Base-by-base conservation (phyloP, 495 filamentous ascomycete genomes). In the Astrothelium subdiscretum region DNA sequence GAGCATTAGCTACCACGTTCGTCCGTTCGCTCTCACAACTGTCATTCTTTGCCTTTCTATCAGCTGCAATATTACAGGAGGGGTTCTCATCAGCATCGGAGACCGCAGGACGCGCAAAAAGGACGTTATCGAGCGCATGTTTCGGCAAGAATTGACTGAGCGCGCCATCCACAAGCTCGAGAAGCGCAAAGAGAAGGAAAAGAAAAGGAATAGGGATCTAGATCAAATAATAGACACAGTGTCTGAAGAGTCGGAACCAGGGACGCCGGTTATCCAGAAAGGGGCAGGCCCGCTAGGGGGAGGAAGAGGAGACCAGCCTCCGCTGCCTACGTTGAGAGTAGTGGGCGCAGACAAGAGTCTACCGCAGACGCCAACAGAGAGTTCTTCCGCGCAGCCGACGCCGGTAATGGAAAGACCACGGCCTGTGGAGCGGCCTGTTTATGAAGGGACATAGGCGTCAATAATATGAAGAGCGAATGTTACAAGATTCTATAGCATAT, bases 21-120 rank as follows among this genome's bases (percentile, higher is more conserved):
- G 88, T 2, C 84, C 84, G 0, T 80, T 84, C 61, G 89, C 87
- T 0, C 67, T 89, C 22, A 92, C 89, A 0, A 87, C 89, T 2
- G 84, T 87, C 29, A 89, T 92, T 61, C 85, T 92, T 5, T 87
- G 84, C 71, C 88, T 81, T 69, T 87, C 84, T 8, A 88, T 92
- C 66, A 76, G 80, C 0, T 84, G 82, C 61, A 92, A 92, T 68
- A 85, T 87, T 62, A 76, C 78, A 0, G 88, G 84, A 1, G 89
- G 88, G 31, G 69, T 92, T 0, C 51, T 90, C 52, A 91, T 92
- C 68, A 79, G 77, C 62, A 78, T 91, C 32, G 89, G 89, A 6
- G 87, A 90, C 65, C 79, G 82, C 2, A 77, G 79, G 31, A 87
- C 87, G 0, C 80, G 89, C 27, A 92, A 92, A 80, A 89, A 88